Evolutionary conservation across 257 asterid genomes (phyloP).

Genomic region (Ballota nigra): DNA sequence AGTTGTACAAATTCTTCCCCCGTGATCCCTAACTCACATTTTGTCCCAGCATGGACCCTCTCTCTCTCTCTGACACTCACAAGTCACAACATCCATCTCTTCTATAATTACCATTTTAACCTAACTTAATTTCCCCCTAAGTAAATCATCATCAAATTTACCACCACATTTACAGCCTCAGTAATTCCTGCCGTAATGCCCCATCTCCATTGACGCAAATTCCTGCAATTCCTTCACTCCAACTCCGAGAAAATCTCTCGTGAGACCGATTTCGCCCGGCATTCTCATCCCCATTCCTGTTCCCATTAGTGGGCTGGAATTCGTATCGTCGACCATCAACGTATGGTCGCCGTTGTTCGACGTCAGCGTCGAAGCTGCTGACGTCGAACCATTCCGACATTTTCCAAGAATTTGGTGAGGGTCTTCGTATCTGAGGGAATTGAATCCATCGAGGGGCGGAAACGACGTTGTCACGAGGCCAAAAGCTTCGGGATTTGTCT

Average conservation of each 20-base stretch:
- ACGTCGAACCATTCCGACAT: slow-evolving; percentile 6
- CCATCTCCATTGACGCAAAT: slow-evolving; percentile 37
- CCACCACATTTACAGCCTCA: slow-evolving; percentile 18
- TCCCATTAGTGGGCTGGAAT: not conserved
- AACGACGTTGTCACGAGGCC: slow-evolving; percentile 54
- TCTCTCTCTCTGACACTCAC: slow-evolving; percentile 45
- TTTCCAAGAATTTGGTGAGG: slow-evolving; percentile 10
- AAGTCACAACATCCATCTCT: slow-evolving; percentile 76
- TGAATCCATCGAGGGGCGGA: not conserved
- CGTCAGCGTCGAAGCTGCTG: slow-evolving; percentile 30
- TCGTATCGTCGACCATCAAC: not conserved
- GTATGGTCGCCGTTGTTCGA: slow-evolving; percentile 13
- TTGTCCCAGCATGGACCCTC: slow-evolving; percentile 27
- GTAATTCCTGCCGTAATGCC: slow-evolving; percentile 34
- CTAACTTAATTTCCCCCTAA: no score
- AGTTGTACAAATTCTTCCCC: slow-evolving; percentile 4
- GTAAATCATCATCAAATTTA: slow-evolving; percentile 2
- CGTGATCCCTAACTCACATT: slow-evolving; percentile 36
- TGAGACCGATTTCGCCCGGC: no score
- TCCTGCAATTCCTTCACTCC: slow-evolving; percentile 45
- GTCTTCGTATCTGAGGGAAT: slow-evolving; percentile 8
- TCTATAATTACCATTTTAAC: slow-evolving; percentile 11
- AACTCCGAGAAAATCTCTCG: slow-evolving; percentile 83
- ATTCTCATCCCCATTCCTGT: slow-evolving; percentile 21
- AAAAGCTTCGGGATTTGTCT: slow-evolving; percentile 24